A percentile compares a stretch with the other conserved stretches of the same genome.
Conservation (phyloP, 805 yeast genomes). For the Lipomyces orientalis region DNA sequence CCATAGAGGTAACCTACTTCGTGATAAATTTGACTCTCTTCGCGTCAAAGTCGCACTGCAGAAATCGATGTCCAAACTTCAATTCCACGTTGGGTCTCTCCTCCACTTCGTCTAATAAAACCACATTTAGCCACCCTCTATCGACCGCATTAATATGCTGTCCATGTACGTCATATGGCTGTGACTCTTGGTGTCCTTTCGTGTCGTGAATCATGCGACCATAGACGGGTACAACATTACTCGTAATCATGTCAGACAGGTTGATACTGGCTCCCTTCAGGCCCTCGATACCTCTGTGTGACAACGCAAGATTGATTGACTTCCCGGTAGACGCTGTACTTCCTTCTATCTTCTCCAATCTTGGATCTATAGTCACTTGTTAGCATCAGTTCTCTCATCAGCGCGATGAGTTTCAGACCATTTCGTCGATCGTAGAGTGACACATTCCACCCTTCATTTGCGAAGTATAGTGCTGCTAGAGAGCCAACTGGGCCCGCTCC, state of each 20-base stretch:
- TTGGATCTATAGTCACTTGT: conserved; percentile 19
- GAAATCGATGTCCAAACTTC: conserved; percentile 63
- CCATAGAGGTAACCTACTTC: conserved; percentile 4
- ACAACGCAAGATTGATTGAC: conserved; percentile 88
- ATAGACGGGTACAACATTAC: conserved; percentile 77
- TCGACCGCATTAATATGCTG: conserved; percentile 87
- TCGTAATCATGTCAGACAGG: conserved; percentile 61
- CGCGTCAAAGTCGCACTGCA: conserved; percentile 48
- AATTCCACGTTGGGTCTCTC: conserved; percentile 53
- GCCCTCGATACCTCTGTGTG: conserved; percentile 80
- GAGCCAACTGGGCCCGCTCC: conserved; percentile 95
- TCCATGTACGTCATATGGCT: conserved; percentile 78
- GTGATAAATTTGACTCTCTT: conserved; percentile 39
- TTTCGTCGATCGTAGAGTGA: conserved; percentile 70
- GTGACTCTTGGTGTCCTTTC: conserved; percentile 67
- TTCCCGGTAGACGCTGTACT: conserved; percentile 33
- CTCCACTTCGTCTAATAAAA: conserved; percentile 68
- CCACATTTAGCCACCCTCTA: conserved; percentile 68
- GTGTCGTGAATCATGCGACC: conserved; percentile 88
- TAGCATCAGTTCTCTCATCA: background rate
- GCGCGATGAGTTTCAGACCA: conserved; percentile 59
- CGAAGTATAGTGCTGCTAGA: conserved; percentile 78
- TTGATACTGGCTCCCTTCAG: conserved; percentile 63
- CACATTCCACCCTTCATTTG: conserved; percentile 73
- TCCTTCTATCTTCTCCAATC: conserved; percentile 13